Evolutionary conservation across 768 basidiomycete genomes (phyloP).

Genomic region (Lyophyllum semitale): DNA sequence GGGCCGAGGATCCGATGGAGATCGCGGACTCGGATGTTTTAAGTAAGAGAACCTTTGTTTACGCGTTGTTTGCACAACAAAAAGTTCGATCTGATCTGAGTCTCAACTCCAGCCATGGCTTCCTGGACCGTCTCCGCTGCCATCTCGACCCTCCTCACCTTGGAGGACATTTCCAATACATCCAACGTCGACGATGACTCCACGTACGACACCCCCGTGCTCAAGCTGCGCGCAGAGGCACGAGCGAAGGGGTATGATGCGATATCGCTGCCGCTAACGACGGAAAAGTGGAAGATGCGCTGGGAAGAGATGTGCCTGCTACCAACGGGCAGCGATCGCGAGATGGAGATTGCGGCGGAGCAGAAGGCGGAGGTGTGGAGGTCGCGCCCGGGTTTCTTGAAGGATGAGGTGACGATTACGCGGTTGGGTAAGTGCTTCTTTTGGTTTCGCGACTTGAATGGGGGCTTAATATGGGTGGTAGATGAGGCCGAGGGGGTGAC

Average conservation of each 20-base stretch:
- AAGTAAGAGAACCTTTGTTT: constrained; percentile 8
- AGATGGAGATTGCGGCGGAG: constrained; percentile 46
- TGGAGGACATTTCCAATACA: constrained; percentile 9
- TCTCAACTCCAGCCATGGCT: constrained; percentile 20
- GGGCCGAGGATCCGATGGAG: neutral
- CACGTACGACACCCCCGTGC: constrained; percentile 46
- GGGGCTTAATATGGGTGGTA: constrained; percentile 23
- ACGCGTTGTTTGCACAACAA: constrained; percentile 11
- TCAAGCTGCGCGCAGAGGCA: constrained; percentile 52
- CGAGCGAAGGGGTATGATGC: constrained; percentile 71
- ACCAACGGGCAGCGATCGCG: constrained; percentile 43
- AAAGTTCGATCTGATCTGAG: neutral
- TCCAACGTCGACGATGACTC: neutral
- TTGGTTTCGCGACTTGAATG: neutral
- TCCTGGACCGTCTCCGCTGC: constrained; percentile 36
- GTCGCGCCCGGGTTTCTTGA: constrained; percentile 71
- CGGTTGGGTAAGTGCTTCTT: constrained; percentile 66
- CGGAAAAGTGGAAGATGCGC: constrained; percentile 78
- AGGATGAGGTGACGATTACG: constrained; percentile 88
- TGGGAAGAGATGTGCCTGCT: constrained; percentile 91
- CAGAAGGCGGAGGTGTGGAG: constrained; percentile 86
- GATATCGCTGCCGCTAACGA: constrained; percentile 88
- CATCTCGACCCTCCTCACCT: constrained; percentile 18
- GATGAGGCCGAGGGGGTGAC: constrained; percentile 77
- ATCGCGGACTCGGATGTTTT: neutral